phyloP scores from a whole-genome alignment of 2,329 filamentous ascomycete species.

The Teratosphaeria pseudoeucalypti region DNA sequence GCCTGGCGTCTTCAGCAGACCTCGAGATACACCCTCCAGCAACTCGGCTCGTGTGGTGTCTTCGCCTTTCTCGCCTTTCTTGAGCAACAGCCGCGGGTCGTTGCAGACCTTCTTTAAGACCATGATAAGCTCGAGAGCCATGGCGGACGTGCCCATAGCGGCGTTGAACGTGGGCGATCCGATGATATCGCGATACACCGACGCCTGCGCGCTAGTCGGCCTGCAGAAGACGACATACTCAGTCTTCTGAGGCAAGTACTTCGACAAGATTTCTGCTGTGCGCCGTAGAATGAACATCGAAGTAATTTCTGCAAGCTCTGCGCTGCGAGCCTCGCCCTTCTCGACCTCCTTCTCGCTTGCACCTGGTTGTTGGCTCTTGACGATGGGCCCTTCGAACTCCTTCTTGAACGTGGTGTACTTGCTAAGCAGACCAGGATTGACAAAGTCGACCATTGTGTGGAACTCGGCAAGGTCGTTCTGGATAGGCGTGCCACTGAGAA shows the following conservation, averaged over 20 bases:
- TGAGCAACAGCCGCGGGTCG: constrained; percentile 52
- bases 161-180: constrained; percentile 52
- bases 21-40: constrained; percentile 39
- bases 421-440: constrained; percentile 56
- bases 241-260: constrained; percentile 56
- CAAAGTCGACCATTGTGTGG: constrained; percentile 57
- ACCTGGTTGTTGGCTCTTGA: constrained; percentile 53
- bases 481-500: constrained; percentile 57
- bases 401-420: constrained; percentile 53
- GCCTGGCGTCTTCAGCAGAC: constrained; percentile 45
- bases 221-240: constrained; percentile 58
- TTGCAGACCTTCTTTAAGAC: constrained; percentile 67
- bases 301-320: constrained; percentile 51
- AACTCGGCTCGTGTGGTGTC: constrained; percentile 24
- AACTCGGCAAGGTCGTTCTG: constrained; percentile 61
- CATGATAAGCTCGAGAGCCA: constrained; percentile 58
- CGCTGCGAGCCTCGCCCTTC: constrained; percentile 50
- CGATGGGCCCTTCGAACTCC: constrained; percentile 54
- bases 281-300: constrained; percentile 55
- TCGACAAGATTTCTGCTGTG: constrained; percentile 55
- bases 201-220: constrained; percentile 49
- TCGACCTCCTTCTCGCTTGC: constrained; percentile 52
- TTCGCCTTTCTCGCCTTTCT: constrained; percentile 35
- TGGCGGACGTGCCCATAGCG: constrained; percentile 51
- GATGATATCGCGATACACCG: constrained; percentile 54